phyloP scores from a whole-genome alignment of 352 stramenopile species.

The Phytopythium vexans region DNA sequence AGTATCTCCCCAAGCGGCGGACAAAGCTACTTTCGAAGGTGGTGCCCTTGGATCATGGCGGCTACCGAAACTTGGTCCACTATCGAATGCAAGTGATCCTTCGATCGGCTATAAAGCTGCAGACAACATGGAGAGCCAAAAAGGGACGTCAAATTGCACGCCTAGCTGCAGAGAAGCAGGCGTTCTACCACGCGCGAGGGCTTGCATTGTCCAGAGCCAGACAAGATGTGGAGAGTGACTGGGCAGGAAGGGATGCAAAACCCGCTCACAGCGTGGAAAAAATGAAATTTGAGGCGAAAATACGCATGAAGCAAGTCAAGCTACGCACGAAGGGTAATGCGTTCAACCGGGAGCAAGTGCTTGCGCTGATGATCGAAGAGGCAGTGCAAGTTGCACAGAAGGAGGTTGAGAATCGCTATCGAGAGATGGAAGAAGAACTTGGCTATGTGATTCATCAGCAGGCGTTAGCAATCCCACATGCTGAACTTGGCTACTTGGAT shows the following conservation, averaged over 20 bases:
- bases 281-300: constrained; percentile 93
- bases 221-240: constrained; percentile 61
- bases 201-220: constrained; percentile 67
- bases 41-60: constrained; percentile 84
- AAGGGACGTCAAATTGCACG: constrained; percentile 70
- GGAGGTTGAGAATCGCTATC: constrained; percentile 80
- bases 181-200: constrained; percentile 88
- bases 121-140: constrained; percentile 78
- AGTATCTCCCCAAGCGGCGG: constrained; percentile 78
- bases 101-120: constrained; percentile 72
- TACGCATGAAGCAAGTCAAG: constrained; percentile 92
- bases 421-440: constrained; percentile 85
- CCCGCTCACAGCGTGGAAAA: constrained; percentile 76
- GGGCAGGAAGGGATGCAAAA: constrained; percentile 66
- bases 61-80: constrained; percentile 82
- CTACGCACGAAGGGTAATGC: constrained; percentile 81
- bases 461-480: constrained; percentile 34
- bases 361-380: constrained; percentile 83
- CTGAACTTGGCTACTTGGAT: constrained; percentile 55
- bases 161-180: constrained; percentile 77
- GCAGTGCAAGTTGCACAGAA: constrained; percentile 72
- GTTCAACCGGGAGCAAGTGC: constrained; percentile 75
- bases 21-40: constrained; percentile 80
- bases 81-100: constrained; percentile 71
- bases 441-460: constrained; percentile 57